Base-by-base conservation (phyloP, 805 yeast species). In the Aciculoconidium aculeatum region DNA sequence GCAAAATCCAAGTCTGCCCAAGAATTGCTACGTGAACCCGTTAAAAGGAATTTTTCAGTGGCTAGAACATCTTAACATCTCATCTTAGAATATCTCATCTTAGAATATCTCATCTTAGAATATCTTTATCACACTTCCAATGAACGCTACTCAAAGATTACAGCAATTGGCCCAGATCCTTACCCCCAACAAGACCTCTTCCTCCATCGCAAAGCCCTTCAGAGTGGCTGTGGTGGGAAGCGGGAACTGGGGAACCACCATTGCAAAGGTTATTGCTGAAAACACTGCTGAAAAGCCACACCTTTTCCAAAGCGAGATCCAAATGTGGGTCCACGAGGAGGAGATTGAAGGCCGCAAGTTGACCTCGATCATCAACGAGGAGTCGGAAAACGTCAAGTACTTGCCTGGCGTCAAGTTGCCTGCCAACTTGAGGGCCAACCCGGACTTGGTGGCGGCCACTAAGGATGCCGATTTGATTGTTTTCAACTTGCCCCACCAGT, bases 201-300 rank as follows among this genome's bases (percentile, higher is more conserved):
- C 32, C 23, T 11, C 23, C 26, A 20, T 17, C 25, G 41, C 18
- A 23, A 40, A 33, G 19, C 58, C 59, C 3, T 62, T 61, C 50
- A 56, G 41, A 37, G 47, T 65, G 29, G 58, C 65, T 42, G 62
- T 65, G 31, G 56, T 65, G 30, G 70, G 70, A 11, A 61, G 67
- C 11, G 70, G 70, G 21, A 65, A 63, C 45, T 65, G 70, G 70
- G 70, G 70, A 15, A 64, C 70, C 23, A 63, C 70, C 25, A 62
- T 65, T 16, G 69, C 70, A 36, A 65, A 64, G 47, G 52, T 65
- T 17, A 42, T 65, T 25, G 66, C 70, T 9, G 70, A 65, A 43
- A 65, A 65, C 50, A 49, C 67, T 20, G 46, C 46, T 18, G 55
- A 51, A 17, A 58, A 59, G 44, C 63, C 69, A 3, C 53, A 55